Evolutionary conservation across 805 yeast genomes (phyloP).

Genomic region (Myxozyma kluyveri): DNA sequence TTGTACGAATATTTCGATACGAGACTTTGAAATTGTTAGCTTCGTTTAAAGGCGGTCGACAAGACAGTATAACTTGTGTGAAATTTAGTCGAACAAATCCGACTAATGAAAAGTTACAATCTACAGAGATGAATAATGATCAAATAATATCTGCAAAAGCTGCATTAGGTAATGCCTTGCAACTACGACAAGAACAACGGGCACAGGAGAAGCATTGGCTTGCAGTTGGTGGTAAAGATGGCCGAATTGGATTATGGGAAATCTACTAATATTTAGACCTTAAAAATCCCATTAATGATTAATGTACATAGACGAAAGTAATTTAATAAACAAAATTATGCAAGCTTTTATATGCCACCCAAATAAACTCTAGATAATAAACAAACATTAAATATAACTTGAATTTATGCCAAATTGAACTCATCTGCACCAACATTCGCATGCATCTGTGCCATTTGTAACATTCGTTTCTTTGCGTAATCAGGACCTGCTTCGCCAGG

Average conservation of each 20-base stretch:
- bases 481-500: slow-evolving; percentile 48
- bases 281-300: background rate
- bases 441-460: slow-evolving; percentile 69
- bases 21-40: slow-evolving; percentile 36
- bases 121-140: background rate
- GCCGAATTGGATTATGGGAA: slow-evolving; percentile 48
- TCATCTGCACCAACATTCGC: slow-evolving; percentile 65
- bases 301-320: background rate
- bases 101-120: background rate
- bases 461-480: slow-evolving; percentile 69
- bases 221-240: slow-evolving; percentile 56
- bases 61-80: slow-evolving; percentile 35
- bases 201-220: slow-evolving; percentile 36
- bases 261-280: slow-evolving; percentile 12
- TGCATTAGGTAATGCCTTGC: background rate
- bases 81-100: slow-evolving; percentile 23
- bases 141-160: background rate
- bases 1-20: slow-evolving; percentile 37
- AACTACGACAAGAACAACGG: slow-evolving; percentile 5
- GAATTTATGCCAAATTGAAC: slow-evolving; percentile 55
- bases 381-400: background rate
- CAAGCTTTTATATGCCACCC: background rate
- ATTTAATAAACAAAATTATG: background rate
- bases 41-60: slow-evolving; percentile 35
- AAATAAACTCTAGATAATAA: background rate